These are phyloP conservation scores for Endothia cerciana DNA, from an alignment of 2,329 filamentous ascomycete species.

Conservation along the genomic window DNA sequence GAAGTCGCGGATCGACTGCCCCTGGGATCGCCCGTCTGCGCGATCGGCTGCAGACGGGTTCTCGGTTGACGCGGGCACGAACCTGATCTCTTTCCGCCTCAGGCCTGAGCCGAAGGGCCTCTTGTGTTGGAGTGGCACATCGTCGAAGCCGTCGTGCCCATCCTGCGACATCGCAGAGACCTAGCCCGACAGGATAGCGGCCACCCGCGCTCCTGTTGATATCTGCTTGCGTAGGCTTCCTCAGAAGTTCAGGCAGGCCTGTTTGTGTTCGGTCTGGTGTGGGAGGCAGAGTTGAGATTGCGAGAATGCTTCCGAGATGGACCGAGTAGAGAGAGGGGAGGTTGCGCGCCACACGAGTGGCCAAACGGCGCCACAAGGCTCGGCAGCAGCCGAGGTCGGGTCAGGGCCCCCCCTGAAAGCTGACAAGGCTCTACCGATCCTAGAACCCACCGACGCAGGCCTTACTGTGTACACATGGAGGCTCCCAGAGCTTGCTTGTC, in stretches of 20 bases:
- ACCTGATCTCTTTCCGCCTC: constrained; percentile 57
- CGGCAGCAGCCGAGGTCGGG: constrained; percentile 22
- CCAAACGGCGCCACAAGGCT: background rate
- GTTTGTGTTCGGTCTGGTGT: too few species aligned
- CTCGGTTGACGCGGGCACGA: constrained; percentile 57
- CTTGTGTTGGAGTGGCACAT: constrained; percentile 57
- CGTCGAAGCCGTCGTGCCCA: constrained; percentile 43
- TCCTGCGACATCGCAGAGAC: constrained; percentile 20
- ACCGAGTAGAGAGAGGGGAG: background rate
- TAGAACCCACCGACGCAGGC: constrained; percentile 26
- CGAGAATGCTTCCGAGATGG: background rate
- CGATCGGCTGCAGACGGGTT: constrained; percentile 36
- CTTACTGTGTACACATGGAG: background rate
- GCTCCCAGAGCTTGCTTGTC: background rate
- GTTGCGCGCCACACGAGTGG: background rate
- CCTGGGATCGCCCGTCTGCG: constrained; percentile 25
- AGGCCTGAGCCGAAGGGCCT: constrained; percentile 61
- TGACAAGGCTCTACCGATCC: constrained; percentile 10
- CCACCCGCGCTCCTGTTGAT: background rate
- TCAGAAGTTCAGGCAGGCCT: too few species aligned
- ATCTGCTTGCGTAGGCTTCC: too few species aligned
- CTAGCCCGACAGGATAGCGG: too few species aligned
- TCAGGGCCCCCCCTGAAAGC: constrained; percentile 1
- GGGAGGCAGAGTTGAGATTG: too few species aligned
- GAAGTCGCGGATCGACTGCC: constrained; percentile 54